Evolutionary conservation across 1,284 basidiomycete species (phyloP).

Genomic region (Fomitopsis palustris): DNA sequence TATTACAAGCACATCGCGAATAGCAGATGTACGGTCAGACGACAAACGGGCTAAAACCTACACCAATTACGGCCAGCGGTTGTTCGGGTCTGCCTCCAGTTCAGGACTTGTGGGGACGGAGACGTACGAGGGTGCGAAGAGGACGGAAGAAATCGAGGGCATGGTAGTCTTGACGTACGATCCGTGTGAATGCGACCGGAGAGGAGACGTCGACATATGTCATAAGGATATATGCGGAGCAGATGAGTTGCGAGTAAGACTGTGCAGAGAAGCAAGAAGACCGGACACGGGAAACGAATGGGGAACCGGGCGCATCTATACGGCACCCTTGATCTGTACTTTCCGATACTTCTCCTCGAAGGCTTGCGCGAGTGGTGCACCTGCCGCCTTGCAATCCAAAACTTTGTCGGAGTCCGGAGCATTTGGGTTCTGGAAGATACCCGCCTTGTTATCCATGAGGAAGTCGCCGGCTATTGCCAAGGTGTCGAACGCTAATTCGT

Average conservation of each 20-base stretch:
- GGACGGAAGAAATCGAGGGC: too few relatives aligned
- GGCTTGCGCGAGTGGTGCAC: slow-evolving; percentile 47
- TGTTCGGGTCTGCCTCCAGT: neutral
- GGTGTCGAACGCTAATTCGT: slow-evolving; percentile 83
- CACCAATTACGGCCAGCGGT: neutral
- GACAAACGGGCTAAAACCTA: neutral
- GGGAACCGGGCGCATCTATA: slow-evolving; percentile 20
- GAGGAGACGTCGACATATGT: neutral
- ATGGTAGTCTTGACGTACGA: neutral
- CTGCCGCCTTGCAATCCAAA: slow-evolving; percentile 64
- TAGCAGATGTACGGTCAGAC: neutral
- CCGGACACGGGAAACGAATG: neutral
- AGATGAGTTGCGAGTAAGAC: neutral
- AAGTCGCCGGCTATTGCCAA: slow-evolving; percentile 67
- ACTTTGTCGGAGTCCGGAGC: slow-evolving; percentile 55
- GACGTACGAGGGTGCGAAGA: neutral
- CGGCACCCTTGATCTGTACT: slow-evolving; percentile 66
- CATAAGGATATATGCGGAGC: neutral
- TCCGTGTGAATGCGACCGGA: neutral
- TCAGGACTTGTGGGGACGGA: neutral
- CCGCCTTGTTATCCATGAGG: slow-evolving; percentile 67
- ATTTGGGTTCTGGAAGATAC: slow-evolving; percentile 65
- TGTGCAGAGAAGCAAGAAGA: neutral
- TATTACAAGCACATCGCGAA: neutral
- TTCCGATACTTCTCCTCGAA: slow-evolving; percentile 77